phyloP scores from a whole-genome alignment of 2,329 filamentous ascomycete species.

The Phaeophleospora eucalypticola region DNA sequence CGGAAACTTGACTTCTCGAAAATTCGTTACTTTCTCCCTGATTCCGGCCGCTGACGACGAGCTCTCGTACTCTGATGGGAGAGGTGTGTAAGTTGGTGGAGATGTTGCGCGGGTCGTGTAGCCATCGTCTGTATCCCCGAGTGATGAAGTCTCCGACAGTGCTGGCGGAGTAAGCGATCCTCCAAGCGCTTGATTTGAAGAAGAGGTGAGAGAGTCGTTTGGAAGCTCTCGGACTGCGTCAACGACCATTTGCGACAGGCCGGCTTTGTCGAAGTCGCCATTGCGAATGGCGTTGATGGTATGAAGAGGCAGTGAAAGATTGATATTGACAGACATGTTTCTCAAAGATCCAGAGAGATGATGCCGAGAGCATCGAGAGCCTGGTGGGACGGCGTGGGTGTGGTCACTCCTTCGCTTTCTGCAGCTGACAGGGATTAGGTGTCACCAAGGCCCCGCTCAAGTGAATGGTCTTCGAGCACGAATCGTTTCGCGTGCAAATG shows the following conservation, averaged over 20 bases:
- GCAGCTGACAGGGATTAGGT: no score
- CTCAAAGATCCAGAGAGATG: no score
- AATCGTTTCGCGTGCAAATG: no score
- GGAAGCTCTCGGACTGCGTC: conserved; percentile 1
- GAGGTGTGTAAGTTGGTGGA: no score
- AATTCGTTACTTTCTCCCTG: background rate
- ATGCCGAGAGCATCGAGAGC: no score
- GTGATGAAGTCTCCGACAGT: background rate
- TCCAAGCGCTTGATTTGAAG: background rate
- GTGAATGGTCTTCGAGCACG: no score
- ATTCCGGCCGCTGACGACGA: background rate
- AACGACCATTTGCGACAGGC: background rate
- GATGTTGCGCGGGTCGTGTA: background rate
- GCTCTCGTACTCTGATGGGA: no score
- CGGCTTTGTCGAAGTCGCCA: conserved; percentile 1
- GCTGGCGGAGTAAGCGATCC: conserved; percentile 1
- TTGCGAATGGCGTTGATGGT: conserved; percentile 2
- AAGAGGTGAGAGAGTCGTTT: background rate
- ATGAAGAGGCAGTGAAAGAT: background rate
- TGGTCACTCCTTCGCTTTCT: no score
- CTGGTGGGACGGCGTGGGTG: no score
- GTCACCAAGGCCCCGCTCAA: no score
- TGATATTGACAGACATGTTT: conserved; percentile 2
- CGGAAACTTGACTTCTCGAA: background rate
- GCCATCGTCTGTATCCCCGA: no score